phyloP scores from a whole-genome alignment of 257 asterid species.

The Pogostemon cablin region DNA sequence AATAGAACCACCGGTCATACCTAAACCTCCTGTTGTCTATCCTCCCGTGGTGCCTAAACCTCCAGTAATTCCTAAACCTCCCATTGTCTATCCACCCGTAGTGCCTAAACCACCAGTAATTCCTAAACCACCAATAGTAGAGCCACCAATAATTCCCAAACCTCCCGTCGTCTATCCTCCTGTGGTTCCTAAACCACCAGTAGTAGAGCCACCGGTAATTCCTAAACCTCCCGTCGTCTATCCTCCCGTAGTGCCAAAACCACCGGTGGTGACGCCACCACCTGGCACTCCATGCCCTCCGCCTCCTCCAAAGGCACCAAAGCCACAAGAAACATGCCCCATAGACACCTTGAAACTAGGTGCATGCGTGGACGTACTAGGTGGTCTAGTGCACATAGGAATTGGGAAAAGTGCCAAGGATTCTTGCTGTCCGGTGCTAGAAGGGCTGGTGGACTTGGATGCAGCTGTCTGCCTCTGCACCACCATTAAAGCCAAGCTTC shows the following conservation, averaged over 20 bases:
- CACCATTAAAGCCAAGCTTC: constrained; percentile 60
- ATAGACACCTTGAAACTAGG: constrained; percentile 53
- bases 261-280: constrained; percentile 36
- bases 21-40: constrained; percentile 23
- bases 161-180: too few relatives aligned
- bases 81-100: too few relatives aligned
- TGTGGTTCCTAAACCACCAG: too few relatives aligned
- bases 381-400: constrained; percentile 59
- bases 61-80: too few relatives aligned
- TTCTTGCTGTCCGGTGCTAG: constrained; percentile 49
- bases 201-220: too few relatives aligned
- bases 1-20: too few relatives aligned
- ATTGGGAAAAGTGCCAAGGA: constrained; percentile 54
- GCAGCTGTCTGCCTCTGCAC: constrained; percentile 80
- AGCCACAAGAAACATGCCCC: constrained; percentile 48
- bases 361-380: constrained; percentile 51
- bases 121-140: too few relatives aligned
- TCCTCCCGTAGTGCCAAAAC: constrained; percentile 32
- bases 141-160: too few relatives aligned
- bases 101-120: too few relatives aligned
- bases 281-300: constrained; percentile 35
- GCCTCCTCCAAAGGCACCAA: constrained; percentile 14
- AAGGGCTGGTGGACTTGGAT: constrained; percentile 46
- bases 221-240: constrained; percentile 25
- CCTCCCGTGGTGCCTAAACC: constrained; percentile 35